Evolutionary conservation across 768 basidiomycete genomes (phyloP), one percentile per base, ranked within the genome.

Genomic region (Saitozyma sp.): DNA sequence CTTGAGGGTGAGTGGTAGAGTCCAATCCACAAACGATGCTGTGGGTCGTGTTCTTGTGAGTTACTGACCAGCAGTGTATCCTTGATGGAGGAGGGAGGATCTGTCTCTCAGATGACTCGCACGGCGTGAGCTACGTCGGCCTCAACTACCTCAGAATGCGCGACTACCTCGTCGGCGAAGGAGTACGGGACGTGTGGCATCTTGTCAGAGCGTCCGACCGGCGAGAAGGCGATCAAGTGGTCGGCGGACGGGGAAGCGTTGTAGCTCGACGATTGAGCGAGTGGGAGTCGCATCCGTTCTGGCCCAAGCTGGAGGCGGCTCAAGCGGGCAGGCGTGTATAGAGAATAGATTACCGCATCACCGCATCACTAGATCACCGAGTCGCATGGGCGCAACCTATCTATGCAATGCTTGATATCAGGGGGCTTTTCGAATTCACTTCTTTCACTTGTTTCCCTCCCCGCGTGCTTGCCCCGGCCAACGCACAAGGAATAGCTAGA

Each of bases 41-140:
- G 46, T 38, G 39, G 41, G 7, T 37, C 16, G 41, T 60, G 41
- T 52, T 54, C 19, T 10, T 56, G 13, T 40, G 74, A 29, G 29
- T 29, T 29, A 29, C 29, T 29, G 29, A 29, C 29, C 29, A 29
- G 29, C 29, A 97, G 95, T 72, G 89, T 20, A 89, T 97, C 60
- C 68, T 86, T n/a, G 74, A 83, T 49, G 78, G 83, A 53, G 85
- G 84, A 9, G 96, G 94, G 3, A 85, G 86, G 20, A 86, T 96
- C 66, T 85, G 88, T 17, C 83, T 99, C 37, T 98, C 95, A 6
- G 96, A 98, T 76, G 96, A 98, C 80, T 94, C 93, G 56, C 96
- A 99, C 72, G 92, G 91, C 0, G 89, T 92, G 2, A 85, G 86
- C 39, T 86, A 86, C 9, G 92, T 98, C 58, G 93, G 92, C 0